Base-by-base conservation (phyloP, 2,329 filamentous ascomycete genomes). In the Chalara sp. region DNA sequence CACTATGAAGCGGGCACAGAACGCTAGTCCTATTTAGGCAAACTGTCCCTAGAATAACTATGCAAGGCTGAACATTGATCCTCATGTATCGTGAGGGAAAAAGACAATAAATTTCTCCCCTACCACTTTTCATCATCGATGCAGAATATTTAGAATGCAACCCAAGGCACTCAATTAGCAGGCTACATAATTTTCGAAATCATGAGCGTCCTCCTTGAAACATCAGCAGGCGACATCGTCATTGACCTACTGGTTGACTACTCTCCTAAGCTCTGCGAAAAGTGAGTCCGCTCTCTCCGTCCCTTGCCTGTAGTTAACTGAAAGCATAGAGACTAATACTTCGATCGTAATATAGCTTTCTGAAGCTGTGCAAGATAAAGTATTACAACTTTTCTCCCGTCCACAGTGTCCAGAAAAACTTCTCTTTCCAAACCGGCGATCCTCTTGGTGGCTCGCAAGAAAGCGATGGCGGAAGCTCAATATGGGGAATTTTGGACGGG, bases 341-440 rank as follows among this genome's bases (percentile, higher is more conserved):
- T 69, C 64, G 35, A 63, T 61, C 60, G 53, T 64, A 60, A 63
- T 67, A 56, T 69, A 95, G 89, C 78, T 97, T 99, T 69, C 76
- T 99, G 51, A 97, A 99, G 78, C 87, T 99, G 61, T 96, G 93
- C 81, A 97, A 97, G 73, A 76, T 90, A 71, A 99, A 96, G 74
- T 99, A 97, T 74, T 99, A 96, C 82, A 97, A 97, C 74, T 97
- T 95, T 69, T 84, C 90, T 5, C 93, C 92, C 30, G 74, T 97
- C 49, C 89, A 96, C 72, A 90, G 86, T 59, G 81, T 99, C 37
- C 93, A 96, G 66, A 93, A 92, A 68, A 84, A 89, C 70, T 97
- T 96, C 71, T 95, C 91, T 54, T 96, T 96, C 70, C 92, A 97
- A 70, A 95, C 89, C 32, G 92, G 92, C 67, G 93, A 97, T 64